Percentiles rank a stretch among this genome's conserved stretches.
Conservation (phyloP, 2,329 filamentous ascomycete species). For the Cercospora brassicicola region DNA sequence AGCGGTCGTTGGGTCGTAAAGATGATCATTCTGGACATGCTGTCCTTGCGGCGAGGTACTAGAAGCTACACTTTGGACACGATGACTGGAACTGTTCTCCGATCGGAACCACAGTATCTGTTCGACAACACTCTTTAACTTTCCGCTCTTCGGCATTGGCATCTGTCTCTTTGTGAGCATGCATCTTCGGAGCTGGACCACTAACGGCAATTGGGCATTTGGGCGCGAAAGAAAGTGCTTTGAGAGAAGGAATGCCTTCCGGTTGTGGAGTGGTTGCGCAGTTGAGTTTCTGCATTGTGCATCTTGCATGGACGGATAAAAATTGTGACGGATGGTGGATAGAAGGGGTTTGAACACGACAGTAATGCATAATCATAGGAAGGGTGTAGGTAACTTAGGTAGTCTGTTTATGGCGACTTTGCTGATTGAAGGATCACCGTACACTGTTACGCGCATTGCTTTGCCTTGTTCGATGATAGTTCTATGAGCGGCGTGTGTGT, state of each 20-base stretch:
- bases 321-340: not conserved
- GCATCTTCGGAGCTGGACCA: not conserved
- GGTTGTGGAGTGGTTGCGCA: not conserved
- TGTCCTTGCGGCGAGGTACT: not conserved
- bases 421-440: not conserved
- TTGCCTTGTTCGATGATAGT: not conserved
- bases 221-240: not conserved
- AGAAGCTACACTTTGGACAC: not conserved
- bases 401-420: not conserved
- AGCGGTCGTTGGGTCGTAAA: not conserved
- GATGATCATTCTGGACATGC: not conserved
- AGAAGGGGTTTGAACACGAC: not conserved
- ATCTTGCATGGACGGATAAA: not conserved
- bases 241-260: not conserved
- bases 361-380: slow-evolving; percentile 1
- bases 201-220: not conserved
- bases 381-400: not conserved
- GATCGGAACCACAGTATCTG: not conserved
- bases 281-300: not conserved
- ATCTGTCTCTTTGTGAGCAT: not conserved
- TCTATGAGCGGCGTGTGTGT: not conserved
- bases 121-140: not conserved
- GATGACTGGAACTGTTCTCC: not conserved
- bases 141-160: not conserved
- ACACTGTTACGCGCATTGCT: not conserved